Evolutionary conservation across 2,329 filamentous ascomycete genomes (phyloP).

Genomic region (Penicillium sp.): DNA sequence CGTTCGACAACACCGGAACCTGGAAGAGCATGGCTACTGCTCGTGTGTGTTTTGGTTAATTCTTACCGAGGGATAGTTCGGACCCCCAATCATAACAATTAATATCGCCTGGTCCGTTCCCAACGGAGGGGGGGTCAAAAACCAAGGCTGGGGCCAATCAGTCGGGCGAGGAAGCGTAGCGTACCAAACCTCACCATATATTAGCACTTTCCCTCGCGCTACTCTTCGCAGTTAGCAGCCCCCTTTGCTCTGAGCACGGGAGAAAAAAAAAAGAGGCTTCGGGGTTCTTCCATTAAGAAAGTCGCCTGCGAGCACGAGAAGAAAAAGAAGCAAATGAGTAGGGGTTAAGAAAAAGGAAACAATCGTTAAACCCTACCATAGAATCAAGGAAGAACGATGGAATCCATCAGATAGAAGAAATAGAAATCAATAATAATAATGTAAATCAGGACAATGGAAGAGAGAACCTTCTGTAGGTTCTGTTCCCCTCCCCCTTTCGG

Average conservation of each 20-base stretch:
- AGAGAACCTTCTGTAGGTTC: conserved; percentile 4
- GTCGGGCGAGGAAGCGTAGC: conserved; percentile 18
- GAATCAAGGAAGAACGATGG: background rate
- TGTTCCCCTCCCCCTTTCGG: conserved; percentile 17
- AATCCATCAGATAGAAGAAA: background rate
- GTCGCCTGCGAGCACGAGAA: background rate
- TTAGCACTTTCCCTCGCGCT: conserved; percentile 10
- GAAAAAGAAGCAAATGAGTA: background rate
- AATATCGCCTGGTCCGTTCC: background rate
- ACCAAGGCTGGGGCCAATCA: conserved; percentile 24
- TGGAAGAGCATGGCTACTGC: too few species aligned
- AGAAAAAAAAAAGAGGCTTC: background rate
- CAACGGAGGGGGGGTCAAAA: conserved; percentile 3
- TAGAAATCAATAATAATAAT: background rate
- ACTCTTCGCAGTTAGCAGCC: background rate
- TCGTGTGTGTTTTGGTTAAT: background rate
- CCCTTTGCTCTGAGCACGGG: too few species aligned
- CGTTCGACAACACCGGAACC: background rate
- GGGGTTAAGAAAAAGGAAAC: background rate
- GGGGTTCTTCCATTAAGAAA: background rate
- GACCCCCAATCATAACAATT: background rate
- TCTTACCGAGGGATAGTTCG: conserved; percentile 6
- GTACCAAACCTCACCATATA: conserved; percentile 29
- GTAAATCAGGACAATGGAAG: background rate
- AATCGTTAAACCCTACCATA: background rate